phyloP scores from a whole-genome alignment of 345 rosid species.

The Salix viminalis region DNA sequence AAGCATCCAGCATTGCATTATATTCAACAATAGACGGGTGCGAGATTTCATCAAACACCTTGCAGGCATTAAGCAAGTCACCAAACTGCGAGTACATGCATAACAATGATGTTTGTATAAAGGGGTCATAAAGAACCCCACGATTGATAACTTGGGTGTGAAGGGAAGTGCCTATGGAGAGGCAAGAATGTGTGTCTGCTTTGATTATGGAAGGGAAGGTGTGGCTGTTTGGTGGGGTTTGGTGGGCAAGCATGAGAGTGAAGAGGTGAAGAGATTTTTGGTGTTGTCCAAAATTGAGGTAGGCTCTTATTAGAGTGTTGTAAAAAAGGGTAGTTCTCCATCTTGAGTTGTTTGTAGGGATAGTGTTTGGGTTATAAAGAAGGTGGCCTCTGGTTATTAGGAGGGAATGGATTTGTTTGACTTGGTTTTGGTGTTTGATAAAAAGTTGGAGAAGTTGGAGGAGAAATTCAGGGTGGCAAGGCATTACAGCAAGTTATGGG shows the following conservation, averaged over 20 bases:
- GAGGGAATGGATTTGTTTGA: constrained; percentile 53
- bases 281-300: constrained; percentile 42
- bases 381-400: constrained; percentile 35
- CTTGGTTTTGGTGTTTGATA: constrained; percentile 35
- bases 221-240: constrained; percentile 39
- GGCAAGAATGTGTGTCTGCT: constrained; percentile 24
- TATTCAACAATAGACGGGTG: constrained; percentile 44
- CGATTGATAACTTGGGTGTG: constrained; percentile 50
- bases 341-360: constrained; percentile 20
- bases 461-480: constrained; percentile 18
- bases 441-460: constrained; percentile 39
- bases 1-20: constrained; percentile 64
- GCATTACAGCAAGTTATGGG: too few relatives aligned
- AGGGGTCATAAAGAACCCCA: constrained; percentile 47
- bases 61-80: constrained; percentile 28
- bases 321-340: constrained; percentile 43
- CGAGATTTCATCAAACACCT: constrained; percentile 54
- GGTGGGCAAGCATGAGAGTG: constrained; percentile 52
- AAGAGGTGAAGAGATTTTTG: constrained; percentile 41
- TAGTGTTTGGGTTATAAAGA: background rate
- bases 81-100: constrained; percentile 36
- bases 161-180: constrained; percentile 40
- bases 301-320: constrained; percentile 59
- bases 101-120: constrained; percentile 52
- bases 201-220: constrained; percentile 72